Evolutionary conservation across 352 stramenopile species (phyloP), one percentile per base, ranked within the genome.

Genomic region (Globisporangium spinosum): DNA sequence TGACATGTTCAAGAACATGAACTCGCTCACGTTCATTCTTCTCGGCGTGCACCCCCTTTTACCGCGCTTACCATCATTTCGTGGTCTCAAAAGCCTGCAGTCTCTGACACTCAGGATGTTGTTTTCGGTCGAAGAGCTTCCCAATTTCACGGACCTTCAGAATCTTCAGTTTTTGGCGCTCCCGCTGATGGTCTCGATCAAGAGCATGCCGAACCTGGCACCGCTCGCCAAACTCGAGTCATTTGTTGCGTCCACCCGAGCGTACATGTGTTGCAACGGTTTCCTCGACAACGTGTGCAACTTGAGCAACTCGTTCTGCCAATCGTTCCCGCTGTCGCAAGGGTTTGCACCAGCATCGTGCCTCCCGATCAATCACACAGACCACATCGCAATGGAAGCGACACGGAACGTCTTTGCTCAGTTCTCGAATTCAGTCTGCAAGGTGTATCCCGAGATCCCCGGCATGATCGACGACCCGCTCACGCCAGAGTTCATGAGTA

Each of bases 1-100:
- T 20, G 67, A 81, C 40, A 65, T 83, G 17, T 83, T 81, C 22
- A 32, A 70, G 0, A 43, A 74, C 61, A 83, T 81, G 74, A 32
- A 43, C 17, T 77, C 70, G 13, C 68, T 83, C 47, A 70, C 70
- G 7, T 83, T 79, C 34, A 54, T 83, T 27, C 74, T 79, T 58
- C 65, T 83, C 3, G 74, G 65, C 17, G 64, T 9, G 1, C 76
- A 78, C 57, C 49, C 71, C 1, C 29, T 57, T 29, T 67, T 85
- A 0, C 10, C 10, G 0, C 57, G 15, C 1, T 38, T 86, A 0
- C 74, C 77, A 17, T 61, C 74, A 17, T 72, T 88, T 23, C 32
- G 67, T 3, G 70, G 74, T 7, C 68, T 73, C 1, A 67, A 57
- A 4, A 77, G 69, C 12, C 57, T 88, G 8, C 59, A 73, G 49